Percentiles rank a stretch among this genome's conserved stretches.
Conservation (phyloP, 345 rosid species). For the Corymbia maculata region DNA sequence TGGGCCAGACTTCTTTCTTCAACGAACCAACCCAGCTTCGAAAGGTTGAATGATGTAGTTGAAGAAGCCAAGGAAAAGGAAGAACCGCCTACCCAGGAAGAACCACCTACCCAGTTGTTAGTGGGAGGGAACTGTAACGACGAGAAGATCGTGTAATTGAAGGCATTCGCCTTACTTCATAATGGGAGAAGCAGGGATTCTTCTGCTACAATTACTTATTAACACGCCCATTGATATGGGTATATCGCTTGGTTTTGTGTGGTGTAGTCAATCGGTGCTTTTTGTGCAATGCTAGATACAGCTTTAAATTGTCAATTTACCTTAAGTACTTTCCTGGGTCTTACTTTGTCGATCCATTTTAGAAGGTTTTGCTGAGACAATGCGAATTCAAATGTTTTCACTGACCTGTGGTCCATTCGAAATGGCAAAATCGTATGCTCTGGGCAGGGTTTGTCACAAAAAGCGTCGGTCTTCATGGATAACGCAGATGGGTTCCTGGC, state of each 20-base stretch:
- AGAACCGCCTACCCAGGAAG: slow-evolving; percentile 1
- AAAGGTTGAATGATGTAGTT: slow-evolving; percentile 9
- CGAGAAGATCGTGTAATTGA: not conserved
- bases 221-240: not conserved
- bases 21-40: slow-evolving; percentile 76
- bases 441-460: not conserved
- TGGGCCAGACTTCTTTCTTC: slow-evolving; percentile 80
- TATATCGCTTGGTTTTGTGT: not conserved
- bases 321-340: not conserved
- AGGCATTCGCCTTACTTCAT: not conserved
- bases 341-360: not conserved
- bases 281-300: not conserved
- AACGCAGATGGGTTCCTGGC: not conserved
- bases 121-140: not conserved
- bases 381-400: not conserved
- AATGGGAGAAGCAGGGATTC: not conserved
- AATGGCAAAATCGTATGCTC: not conserved
- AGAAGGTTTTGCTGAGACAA: not conserved
- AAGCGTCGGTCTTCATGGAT: not conserved
- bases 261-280: not conserved
- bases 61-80: not conserved
- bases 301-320: not conserved
- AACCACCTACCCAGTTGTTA: slow-evolving; percentile 4
- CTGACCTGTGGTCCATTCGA: not conserved
- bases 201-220: not conserved